These are phyloP conservation scores for Bretziella fagacearum DNA, from an alignment of 2,329 filamentous ascomycete species.

Conservation along the genomic window DNA sequence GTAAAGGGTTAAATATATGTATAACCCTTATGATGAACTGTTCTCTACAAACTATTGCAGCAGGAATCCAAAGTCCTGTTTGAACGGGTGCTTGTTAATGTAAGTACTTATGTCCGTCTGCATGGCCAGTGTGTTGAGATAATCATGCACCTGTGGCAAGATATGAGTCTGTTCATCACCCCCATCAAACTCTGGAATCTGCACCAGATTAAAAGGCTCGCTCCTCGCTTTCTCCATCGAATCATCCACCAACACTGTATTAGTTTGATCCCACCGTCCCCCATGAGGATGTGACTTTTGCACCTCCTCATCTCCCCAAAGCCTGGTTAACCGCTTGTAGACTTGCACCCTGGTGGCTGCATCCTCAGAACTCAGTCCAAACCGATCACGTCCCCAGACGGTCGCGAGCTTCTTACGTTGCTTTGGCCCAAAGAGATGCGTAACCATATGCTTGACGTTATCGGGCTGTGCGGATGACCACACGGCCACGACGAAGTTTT, in stretches of 20 bases:
- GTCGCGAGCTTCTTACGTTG: conserved; percentile 43
- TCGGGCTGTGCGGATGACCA: conserved; percentile 72
- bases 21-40: background rate
- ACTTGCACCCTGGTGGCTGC: conserved; percentile 61
- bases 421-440: conserved; percentile 39
- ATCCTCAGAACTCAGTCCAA: conserved; percentile 47
- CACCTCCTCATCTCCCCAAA: conserved; percentile 46
- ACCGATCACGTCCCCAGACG: conserved; percentile 61
- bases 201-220: conserved; percentile 70
- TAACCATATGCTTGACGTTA: conserved; percentile 56
- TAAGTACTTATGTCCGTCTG: conserved; percentile 46
- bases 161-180: conserved; percentile 26
- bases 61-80: conserved; percentile 19
- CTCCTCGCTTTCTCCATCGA: conserved; percentile 59
- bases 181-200: conserved; percentile 60
- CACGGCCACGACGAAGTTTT: conserved; percentile 63
- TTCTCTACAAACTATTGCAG: background rate
- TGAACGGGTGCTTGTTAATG: conserved; percentile 36
- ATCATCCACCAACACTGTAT: conserved; percentile 85
- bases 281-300: conserved; percentile 29
- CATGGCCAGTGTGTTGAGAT: conserved; percentile 36
- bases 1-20: background rate
- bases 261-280: conserved; percentile 54
- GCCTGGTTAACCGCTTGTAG: conserved; percentile 63
- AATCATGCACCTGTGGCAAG: conserved; percentile 43